These are phyloP conservation scores for Lasiodiplodia sp. DNA, from an alignment of 2,329 filamentous ascomycete species.

Conservation along the genomic window DNA sequence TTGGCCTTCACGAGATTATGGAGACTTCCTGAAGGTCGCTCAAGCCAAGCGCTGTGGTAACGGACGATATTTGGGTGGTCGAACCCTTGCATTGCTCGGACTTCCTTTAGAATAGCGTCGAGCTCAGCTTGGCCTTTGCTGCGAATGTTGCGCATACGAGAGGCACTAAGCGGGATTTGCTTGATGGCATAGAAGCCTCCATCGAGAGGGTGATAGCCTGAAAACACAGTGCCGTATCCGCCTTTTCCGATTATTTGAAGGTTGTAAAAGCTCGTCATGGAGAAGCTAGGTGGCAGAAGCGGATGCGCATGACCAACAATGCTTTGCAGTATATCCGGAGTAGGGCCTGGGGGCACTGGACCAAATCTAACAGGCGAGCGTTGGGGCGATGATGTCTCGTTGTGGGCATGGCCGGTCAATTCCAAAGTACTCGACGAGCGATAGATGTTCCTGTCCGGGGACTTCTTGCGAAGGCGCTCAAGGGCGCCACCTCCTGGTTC, in stretches of 20 bases:
- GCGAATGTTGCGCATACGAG: slow-evolving; percentile 60
- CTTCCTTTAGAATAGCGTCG: slow-evolving; percentile 65
- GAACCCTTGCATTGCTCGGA: slow-evolving; percentile 67
- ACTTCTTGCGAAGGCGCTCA: not conserved
- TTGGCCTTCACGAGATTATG: slow-evolving; percentile 3
- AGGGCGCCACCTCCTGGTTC: not conserved
- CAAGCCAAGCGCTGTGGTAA: slow-evolving; percentile 72
- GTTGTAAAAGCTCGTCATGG: slow-evolving; percentile 45
- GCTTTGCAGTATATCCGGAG: slow-evolving; percentile 36
- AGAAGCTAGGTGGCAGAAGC: slow-evolving; percentile 60
- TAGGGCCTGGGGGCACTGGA: slow-evolving; percentile 29
- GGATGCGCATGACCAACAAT: slow-evolving; percentile 38
- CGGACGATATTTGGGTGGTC: slow-evolving; percentile 72
- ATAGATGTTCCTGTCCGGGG: not conserved
- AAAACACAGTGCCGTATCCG: slow-evolving; percentile 71
- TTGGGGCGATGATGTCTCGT: slow-evolving; percentile 1
- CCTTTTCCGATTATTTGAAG: slow-evolving; percentile 67
- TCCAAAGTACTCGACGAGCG: slow-evolving; percentile 9
- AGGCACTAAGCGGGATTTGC: slow-evolving; percentile 65
- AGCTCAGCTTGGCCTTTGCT: slow-evolving; percentile 61
- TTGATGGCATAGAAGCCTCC: slow-evolving; percentile 70
- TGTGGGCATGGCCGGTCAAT: not conserved
- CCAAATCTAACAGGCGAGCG: slow-evolving; percentile 6
- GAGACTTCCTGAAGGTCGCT: slow-evolving; percentile 39
- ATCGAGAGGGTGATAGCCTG: slow-evolving; percentile 67